These are phyloP conservation scores for Melanogaster broomeanus DNA, from an alignment of 768 basidiomycete species.

Conservation along the genomic window DNA sequence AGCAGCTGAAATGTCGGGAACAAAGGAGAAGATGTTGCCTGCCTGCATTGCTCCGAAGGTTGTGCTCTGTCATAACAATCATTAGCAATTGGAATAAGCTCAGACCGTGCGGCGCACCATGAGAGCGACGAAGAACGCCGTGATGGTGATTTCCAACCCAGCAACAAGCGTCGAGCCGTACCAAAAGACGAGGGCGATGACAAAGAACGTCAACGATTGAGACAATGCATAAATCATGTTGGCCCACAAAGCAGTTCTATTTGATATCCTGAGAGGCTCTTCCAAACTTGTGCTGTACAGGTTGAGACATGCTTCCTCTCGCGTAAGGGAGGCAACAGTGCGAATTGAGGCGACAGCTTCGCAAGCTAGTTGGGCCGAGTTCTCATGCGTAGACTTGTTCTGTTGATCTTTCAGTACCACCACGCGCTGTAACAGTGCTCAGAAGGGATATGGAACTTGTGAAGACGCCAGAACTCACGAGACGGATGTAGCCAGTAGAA, in stretches of 20 bases:
- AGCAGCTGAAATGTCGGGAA: slow-evolving; percentile 87
- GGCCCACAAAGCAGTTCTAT: slow-evolving; percentile 61
- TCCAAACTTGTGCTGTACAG: too few species aligned
- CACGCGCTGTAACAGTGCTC: slow-evolving; percentile 51
- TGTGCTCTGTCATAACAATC: slow-evolving; percentile 47
- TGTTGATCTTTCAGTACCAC: slow-evolving; percentile 91
- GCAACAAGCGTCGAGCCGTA: slow-evolving; percentile 69
- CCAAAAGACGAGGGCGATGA: slow-evolving; percentile 85
- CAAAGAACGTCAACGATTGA: slow-evolving; percentile 74
- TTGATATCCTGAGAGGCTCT: slow-evolving; percentile 61
- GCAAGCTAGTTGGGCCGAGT: too few species aligned
- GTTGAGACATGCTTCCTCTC: too few species aligned
- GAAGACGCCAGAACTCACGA: slow-evolving; percentile 47
- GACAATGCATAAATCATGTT: slow-evolving; percentile 71
- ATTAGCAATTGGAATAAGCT: slow-evolving; percentile 1
- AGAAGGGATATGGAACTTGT: slow-evolving; percentile 36
- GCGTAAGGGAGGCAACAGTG: too few species aligned
- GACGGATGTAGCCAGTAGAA: slow-evolving; percentile 76
- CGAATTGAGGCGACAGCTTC: too few species aligned
- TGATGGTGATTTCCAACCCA: slow-evolving; percentile 48
- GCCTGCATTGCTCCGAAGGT: slow-evolving; percentile 86
- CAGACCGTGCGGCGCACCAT: slow-evolving; percentile 53
- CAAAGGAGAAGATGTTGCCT: slow-evolving; percentile 81
- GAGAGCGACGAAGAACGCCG: slow-evolving; percentile 79
- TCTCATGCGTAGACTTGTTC: too few species aligned